Conservation (phyloP, 139 green algal genomes). For the Chloropicon primus region DNA sequence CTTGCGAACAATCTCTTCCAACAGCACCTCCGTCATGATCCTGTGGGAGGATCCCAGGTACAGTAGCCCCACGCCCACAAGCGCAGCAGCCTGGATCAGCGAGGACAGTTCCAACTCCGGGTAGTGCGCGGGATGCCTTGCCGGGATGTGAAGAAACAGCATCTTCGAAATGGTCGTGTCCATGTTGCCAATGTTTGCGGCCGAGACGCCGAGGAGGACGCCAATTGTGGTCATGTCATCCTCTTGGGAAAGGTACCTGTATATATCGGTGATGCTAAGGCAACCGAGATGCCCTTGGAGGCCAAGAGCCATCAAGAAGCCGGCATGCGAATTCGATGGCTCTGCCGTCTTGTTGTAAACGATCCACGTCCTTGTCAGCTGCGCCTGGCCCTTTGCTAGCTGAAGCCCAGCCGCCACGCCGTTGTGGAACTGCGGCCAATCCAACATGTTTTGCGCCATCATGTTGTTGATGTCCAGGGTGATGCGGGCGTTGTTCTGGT, state of each 20-base stretch:
- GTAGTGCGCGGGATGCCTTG: constrained; percentile 59
- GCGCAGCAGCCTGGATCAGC: constrained; percentile 63
- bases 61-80: constrained; percentile 77
- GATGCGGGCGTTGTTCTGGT: constrained; percentile 48
- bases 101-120: constrained; percentile 85
- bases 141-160: constrained; percentile 90
- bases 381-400: constrained; percentile 23
- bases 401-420: constrained; percentile 63
- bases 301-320: constrained; percentile 80
- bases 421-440: constrained; percentile 97
- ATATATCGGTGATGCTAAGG: constrained; percentile 29
- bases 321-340: constrained; percentile 64
- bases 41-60: constrained; percentile 72
- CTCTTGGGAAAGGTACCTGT: constrained; percentile 30
- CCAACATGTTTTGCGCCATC: constrained; percentile 16
- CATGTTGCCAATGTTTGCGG: constrained; percentile 33
- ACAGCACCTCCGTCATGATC: constrained; percentile 71
- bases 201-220: constrained; percentile 70
- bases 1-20: constrained; percentile 72
- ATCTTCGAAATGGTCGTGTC: constrained; percentile 61
- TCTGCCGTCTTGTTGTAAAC: constrained; percentile 59
- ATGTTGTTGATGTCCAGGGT: constrained; percentile 49
- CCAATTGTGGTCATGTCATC: constrained; percentile 71
- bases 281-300: constrained; percentile 44
- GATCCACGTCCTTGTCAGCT: constrained; percentile 61